Evolutionary conservation across 2,329 filamentous ascomycete genomes (phyloP), one percentile per base, ranked within the genome.

Genomic region (Fonsecaea multimorphosa): DNA sequence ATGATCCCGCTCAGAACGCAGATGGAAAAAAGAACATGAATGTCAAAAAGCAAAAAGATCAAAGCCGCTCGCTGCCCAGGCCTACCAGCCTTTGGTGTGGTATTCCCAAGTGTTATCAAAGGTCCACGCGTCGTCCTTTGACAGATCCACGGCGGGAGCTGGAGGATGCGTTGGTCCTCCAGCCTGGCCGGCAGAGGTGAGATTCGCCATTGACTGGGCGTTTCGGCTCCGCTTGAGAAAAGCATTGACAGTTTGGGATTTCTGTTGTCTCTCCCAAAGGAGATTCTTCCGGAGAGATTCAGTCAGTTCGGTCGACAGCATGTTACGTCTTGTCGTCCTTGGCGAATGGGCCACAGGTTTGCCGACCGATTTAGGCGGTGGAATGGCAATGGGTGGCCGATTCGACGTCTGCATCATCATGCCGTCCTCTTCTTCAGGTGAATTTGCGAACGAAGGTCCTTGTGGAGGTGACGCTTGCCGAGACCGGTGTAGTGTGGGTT

Each of bases 261-360:
- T 96, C 76, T 98, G 94, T 75, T 96, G 92, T 59, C 95, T 90
- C 78, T 99, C 95, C 91, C 92, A 96, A 16, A 98, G 86, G 16
- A 99, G 88, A 73, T 97, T 91, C 72, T 93, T 91, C 24, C 95
- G 88, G 2, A 99, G 87, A 24, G 92, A 96, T 76, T 97, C 93
- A 1, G 94, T 97, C 61, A 99, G 83, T 80, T 99, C 95, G 0
- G 92, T 96, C 8, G 92, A 90, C 63, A 99, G 85, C 95, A 99
- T 99, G 78, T 97, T 96, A 67, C 93, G 87, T 58, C 95, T 87
- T 0, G 93, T 97, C 0, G 94, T 97, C 64, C 93, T 88, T 3
- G 95, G 95, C 4, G 95, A 98, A 70, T 97, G 85, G 1, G 92
- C 91, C 31, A 89, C 87, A 62, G 91, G 52, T 38, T 69, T 67